phyloP scores from a whole-genome alignment of 2,329 filamentous ascomycete genomes.

The Neurospora crassa region DNA sequence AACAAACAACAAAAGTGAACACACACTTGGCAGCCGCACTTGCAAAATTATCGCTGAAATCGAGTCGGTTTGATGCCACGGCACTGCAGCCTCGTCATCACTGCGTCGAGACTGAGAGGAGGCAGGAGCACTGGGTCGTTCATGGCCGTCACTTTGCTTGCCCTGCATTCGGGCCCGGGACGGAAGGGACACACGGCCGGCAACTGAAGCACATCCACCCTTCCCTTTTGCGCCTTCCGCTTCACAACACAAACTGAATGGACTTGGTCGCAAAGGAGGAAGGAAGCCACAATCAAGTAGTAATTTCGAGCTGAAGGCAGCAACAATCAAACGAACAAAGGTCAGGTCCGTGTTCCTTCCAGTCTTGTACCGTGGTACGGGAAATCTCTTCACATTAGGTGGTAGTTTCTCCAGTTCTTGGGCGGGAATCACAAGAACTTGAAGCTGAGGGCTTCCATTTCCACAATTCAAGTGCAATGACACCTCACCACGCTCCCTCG shows the following conservation, averaged over 20 bases:
- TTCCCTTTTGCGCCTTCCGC: not conserved
- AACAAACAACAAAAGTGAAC: not conserved
- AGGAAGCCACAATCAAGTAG: not conserved
- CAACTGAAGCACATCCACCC: not conserved
- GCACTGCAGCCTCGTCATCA: not conserved
- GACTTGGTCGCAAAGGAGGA: not conserved
- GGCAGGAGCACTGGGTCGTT: not conserved
- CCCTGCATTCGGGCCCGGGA: not conserved
- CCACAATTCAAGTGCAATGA: not conserved
- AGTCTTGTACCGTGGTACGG: not conserved
- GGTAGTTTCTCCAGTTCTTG: too few relatives aligned
- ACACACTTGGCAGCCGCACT: not conserved
- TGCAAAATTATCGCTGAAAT: not conserved
- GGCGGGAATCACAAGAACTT: too few relatives aligned
- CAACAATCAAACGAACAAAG: not conserved
- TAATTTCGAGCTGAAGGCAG: not conserved
- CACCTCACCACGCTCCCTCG: not conserved
- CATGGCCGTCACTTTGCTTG: not conserved
- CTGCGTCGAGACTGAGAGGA: not conserved
- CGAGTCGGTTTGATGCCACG: not conserved
- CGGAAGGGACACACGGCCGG: conserved; percentile 1
- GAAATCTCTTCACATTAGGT: not conserved
- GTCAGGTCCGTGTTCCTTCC: not conserved
- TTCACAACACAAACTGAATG: not conserved
- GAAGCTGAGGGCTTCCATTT: not conserved